These are phyloP conservation scores for Penicillium sp. DNA, from an alignment of 2,329 filamentous ascomycete genomes.

Conservation along the genomic window DNA sequence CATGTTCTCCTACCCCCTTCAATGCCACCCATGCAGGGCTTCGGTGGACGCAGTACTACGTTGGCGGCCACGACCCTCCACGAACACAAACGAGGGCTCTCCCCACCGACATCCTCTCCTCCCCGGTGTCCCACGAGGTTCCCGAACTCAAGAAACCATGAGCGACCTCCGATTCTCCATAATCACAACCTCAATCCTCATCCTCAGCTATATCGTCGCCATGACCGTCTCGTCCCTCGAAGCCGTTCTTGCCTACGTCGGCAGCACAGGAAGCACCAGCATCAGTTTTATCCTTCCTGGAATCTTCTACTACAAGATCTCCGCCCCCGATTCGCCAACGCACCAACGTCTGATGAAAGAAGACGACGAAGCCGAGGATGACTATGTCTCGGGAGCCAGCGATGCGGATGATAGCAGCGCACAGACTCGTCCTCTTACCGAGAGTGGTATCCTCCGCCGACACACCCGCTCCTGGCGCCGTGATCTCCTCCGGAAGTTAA, in stretches of 20 bases:
- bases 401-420: slow-evolving; percentile 42
- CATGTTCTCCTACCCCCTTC: slow-evolving; percentile 93
- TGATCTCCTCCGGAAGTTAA: slow-evolving; percentile 69
- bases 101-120: slow-evolving; percentile 52
- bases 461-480: slow-evolving; percentile 68
- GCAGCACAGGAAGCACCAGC: slow-evolving; percentile 89
- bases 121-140: slow-evolving; percentile 34
- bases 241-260: slow-evolving; percentile 91
- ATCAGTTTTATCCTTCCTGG: slow-evolving; percentile 97
- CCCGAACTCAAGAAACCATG: slow-evolving; percentile 66
- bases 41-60: slow-evolving; percentile 91
- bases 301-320: slow-evolving; percentile 98
- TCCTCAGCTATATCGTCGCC: slow-evolving; percentile 83
- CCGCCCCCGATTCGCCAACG: slow-evolving; percentile 80
- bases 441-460: slow-evolving; percentile 64
- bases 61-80: slow-evolving; percentile 70
- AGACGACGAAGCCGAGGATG: slow-evolving; percentile 73
- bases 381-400: slow-evolving; percentile 51
- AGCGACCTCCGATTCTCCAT: slow-evolving; percentile 86
- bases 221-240: slow-evolving; percentile 91
- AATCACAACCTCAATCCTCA: slow-evolving; percentile 84
- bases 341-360: slow-evolving; percentile 89
- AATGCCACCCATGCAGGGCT: slow-evolving; percentile 95
- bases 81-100: slow-evolving; percentile 46
- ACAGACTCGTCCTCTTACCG: slow-evolving; percentile 53